Base-by-base conservation (phyloP, 306 rosid species). In the Prunus mongolica region DNA sequence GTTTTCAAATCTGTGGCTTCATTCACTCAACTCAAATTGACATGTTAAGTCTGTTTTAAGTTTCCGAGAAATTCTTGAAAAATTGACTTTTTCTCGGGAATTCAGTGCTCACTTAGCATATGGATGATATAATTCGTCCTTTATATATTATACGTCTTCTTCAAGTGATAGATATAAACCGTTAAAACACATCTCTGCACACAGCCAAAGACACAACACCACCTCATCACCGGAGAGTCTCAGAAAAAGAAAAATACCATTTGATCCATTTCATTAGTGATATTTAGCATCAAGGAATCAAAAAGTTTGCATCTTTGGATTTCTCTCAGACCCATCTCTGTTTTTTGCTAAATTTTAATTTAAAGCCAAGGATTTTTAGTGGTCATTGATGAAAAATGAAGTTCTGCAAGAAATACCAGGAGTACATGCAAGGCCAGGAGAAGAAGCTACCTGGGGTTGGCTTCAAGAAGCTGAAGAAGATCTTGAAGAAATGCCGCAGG, bases 361-460 rank as follows among this genome's bases (percentile, higher is more conserved):
- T 7, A n/a, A 8, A 25, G 24, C 44, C 3, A 25, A 41, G 69
- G 51, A 44, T 38, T 30, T 58, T 6, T 8, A 72, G 58, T 71
- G 34, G 69, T 65, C 79, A 34, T 45, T 69, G 16, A 58, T 56
- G 67, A 69, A 85, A 82, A 50, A 95, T 95, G 98, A 95, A 95
- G 83, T 95, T 95, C 86, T 92, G 98, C 86, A 95, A 95, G 88
- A 89, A 73, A 80, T 95, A 95, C 79, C 91, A 87, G 67, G 84
- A 90, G 71, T 95, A 88, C 90, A 85, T 92, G 93, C 91, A 88
- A 79, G 88, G 86, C 62, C 97, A 95, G 69, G 81, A 87, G 86
- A 82, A 84, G 69, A 88, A 90, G 54, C 88, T 90, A 16, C 98
- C 96, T 8, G 97, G 52, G 51, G 88, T 95, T 77, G 96, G 93